These are phyloP conservation scores for Daedaleopsis sinensis DNA, from an alignment of 768 basidiomycete species.

Conservation along the genomic window DNA sequence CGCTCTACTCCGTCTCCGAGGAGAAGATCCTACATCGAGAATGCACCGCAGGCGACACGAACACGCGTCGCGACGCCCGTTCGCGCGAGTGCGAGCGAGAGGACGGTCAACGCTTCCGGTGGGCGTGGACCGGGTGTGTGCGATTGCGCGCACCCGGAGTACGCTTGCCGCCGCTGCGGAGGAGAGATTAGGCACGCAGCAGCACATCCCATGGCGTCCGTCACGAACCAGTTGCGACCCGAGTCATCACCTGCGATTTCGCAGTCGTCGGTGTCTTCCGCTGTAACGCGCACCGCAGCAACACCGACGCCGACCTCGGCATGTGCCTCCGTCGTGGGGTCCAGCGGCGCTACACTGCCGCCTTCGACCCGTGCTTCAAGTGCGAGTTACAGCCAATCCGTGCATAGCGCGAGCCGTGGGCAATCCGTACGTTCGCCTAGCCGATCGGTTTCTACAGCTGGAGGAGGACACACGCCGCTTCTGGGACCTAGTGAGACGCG, in stretches of 20 bases:
- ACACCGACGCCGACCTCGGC: neutral
- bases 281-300: no score
- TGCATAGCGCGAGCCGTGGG: no score
- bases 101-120: neutral
- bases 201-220: neutral
- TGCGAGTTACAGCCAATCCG: neutral
- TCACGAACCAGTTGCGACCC: neutral
- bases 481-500: slow-evolving; percentile 6
- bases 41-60: neutral
- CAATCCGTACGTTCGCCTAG: neutral
- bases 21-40: neutral
- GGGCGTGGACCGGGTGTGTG: neutral
- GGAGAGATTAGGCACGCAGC: neutral
- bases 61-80: neutral
- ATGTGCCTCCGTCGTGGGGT: neutral
- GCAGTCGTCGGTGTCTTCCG: neutral
- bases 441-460: no score
- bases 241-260: neutral
- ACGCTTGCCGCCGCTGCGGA: slow-evolving; percentile 8
- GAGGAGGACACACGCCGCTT: slow-evolving; percentile 1
- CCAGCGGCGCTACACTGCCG: no score
- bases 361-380: no score
- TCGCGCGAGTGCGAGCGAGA: slow-evolving; percentile 3
- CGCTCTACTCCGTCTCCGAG: neutral
- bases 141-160: slow-evolving; percentile 1